Conservation (phyloP, 306 rosid genomes). For the Datisca glomerata region DNA sequence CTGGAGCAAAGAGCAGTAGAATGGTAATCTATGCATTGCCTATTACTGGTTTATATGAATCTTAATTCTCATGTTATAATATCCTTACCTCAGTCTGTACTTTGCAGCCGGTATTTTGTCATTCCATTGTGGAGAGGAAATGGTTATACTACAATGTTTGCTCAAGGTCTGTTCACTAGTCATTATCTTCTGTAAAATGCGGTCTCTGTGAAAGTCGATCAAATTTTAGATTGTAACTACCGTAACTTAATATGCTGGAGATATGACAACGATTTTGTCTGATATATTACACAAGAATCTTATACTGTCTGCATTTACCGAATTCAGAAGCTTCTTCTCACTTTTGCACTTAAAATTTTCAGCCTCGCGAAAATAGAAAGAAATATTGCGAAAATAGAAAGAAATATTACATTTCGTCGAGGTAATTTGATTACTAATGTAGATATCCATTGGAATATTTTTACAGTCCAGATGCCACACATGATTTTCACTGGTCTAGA, state of each 20-base stretch:
- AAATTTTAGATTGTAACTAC: no score
- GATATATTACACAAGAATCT: no score
- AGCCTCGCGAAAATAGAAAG: no score
- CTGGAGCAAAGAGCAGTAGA: conserved; percentile 73
- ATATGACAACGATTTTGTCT: no score
- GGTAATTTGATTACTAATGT: neutral
- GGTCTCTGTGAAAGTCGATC: no score
- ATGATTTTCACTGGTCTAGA: conserved; percentile 80
- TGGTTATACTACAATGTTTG: conserved; percentile 81
- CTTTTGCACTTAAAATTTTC: neutral
- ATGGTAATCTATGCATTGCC: conserved; percentile 38
- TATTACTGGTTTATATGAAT: neutral
- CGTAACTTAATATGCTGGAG: no score
- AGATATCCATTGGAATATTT: conserved; percentile 8
- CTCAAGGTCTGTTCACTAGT: conserved; percentile 54
- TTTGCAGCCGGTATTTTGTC: conserved; percentile 75
- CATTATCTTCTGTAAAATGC: conserved; percentile 18
- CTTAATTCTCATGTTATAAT: conserved; percentile 4
- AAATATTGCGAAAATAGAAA: no score
- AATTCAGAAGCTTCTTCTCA: neutral
- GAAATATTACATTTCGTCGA: no score
- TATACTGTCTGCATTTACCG: no score
- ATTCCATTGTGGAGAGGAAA: conserved; percentile 86
- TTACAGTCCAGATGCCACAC: conserved; percentile 75
- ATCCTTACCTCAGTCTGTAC: conserved; percentile 10